Percentiles rank a stretch among this genome's conserved stretches.
Evolutionary conservation across 345 rosid genomes (phyloP).

Genomic region (Jatropha curcas): DNA sequence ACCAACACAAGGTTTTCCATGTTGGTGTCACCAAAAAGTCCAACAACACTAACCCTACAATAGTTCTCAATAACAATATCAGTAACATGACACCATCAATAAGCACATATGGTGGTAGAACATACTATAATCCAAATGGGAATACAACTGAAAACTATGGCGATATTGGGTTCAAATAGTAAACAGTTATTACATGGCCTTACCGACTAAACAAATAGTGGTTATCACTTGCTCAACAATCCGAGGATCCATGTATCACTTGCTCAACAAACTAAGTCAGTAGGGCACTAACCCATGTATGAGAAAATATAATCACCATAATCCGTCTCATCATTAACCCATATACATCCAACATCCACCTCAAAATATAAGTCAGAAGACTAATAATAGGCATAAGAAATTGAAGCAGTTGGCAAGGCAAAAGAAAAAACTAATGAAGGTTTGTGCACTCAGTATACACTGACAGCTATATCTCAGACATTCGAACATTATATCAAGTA

Average conservation of each 20-base stretch:
- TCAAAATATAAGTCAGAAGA: conserved; percentile 11
- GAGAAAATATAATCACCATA: conserved; percentile 13
- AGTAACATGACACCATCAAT: conserved; percentile 33
- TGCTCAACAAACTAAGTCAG: conserved; percentile 19
- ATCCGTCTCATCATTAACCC: conserved; percentile 6
- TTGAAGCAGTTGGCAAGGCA: not conserved
- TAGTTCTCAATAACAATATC: conserved; percentile 47
- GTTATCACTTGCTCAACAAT: conserved; percentile 14
- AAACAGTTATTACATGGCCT: not conserved
- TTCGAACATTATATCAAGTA: conserved; percentile 11
- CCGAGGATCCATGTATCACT: conserved; percentile 22
- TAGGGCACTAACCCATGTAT: not conserved
- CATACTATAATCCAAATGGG: conserved; percentile 22
- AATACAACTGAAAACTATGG: conserved; percentile 1
- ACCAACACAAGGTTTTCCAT: conserved; percentile 56
- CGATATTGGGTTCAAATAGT: conserved; percentile 8
- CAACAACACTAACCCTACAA: conserved; percentile 66
- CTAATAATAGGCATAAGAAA: conserved; percentile 1
- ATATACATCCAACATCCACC: conserved; percentile 18
- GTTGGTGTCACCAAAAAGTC: conserved; percentile 55
- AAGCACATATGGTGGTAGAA: conserved; percentile 28
- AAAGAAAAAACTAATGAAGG: not conserved
- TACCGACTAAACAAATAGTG: conserved; percentile 7
- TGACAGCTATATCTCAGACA: conserved; percentile 1
- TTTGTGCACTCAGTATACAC: not conserved